These are phyloP conservation scores for Didymella glomerata DNA, from an alignment of 2,329 filamentous ascomycete species.

Conservation along the genomic window DNA sequence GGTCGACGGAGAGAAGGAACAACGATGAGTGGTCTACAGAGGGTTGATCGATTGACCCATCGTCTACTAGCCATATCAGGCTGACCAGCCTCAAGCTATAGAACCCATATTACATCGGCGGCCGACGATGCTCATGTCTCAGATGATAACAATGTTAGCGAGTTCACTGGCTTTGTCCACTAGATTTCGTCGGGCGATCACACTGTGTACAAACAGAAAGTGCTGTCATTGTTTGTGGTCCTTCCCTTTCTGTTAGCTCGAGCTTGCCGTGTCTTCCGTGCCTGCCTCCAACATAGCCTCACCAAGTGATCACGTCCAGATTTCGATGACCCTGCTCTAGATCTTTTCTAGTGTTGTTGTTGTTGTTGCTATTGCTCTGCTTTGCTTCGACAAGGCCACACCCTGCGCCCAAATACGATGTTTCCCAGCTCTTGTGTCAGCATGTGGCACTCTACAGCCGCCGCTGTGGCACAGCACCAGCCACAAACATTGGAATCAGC, in stretches of 20 bases:
- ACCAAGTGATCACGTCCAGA: neutral
- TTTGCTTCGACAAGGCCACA: too few relatives aligned
- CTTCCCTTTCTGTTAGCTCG: neutral
- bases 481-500: neutral
- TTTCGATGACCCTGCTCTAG: too few relatives aligned
- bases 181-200: neutral
- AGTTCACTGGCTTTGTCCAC: neutral
- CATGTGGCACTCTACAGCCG: neutral
- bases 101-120: neutral
- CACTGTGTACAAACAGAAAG: neutral
- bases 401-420: neutral
- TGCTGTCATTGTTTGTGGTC: neutral
- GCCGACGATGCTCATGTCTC: neutral
- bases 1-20: slow-evolving; percentile 61
- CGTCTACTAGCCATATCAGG: neutral
- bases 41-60: neutral
- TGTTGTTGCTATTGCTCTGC: too few relatives aligned
- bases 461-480: neutral
- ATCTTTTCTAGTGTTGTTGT: too few relatives aligned
- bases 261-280: slow-evolving; percentile 3
- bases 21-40: slow-evolving; percentile 7
- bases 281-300: neutral
- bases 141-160: neutral
- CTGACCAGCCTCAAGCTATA: neutral
- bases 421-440: neutral